Conservation (phyloP, 2,329 filamentous ascomycete genomes). For the Diaporthe helianthi region DNA sequence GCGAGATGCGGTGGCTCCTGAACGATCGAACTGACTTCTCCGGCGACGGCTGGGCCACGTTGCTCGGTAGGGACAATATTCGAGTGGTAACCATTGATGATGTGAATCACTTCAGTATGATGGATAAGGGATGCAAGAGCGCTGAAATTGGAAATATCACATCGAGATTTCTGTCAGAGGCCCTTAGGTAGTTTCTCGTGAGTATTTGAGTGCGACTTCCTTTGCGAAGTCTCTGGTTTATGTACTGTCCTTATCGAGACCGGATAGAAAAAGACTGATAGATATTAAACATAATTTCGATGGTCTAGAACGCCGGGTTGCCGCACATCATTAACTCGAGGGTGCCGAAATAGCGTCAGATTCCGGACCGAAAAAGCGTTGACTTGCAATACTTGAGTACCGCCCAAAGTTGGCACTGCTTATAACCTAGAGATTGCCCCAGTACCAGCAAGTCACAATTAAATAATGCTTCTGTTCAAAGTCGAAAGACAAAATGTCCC, state of each 20-base stretch:
- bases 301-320: too few species aligned
- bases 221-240: neutral
- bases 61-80: neutral
- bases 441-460: too few species aligned
- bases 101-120: conserved; percentile 16
- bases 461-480: too few species aligned
- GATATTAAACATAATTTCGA: neutral
- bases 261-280: neutral
- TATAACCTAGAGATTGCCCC: too few species aligned
- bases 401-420: too few species aligned
- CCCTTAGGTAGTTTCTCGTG: neutral
- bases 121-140: neutral
- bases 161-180: neutral
- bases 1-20: conserved; percentile 4
- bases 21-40: neutral
- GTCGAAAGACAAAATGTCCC: too few species aligned
- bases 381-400: too few species aligned
- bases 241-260: neutral
- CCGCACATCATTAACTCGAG: too few species aligned
- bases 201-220: neutral
- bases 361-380: too few species aligned
- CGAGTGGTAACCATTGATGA: neutral
- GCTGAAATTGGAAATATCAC: neutral
- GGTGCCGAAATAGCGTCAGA: too few species aligned
- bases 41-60: conserved; percentile 7